These are phyloP conservation scores for Oryza nivara DNA, from an alignment of 176 grass and related monocot genomes.

Conservation along the genomic window DNA sequence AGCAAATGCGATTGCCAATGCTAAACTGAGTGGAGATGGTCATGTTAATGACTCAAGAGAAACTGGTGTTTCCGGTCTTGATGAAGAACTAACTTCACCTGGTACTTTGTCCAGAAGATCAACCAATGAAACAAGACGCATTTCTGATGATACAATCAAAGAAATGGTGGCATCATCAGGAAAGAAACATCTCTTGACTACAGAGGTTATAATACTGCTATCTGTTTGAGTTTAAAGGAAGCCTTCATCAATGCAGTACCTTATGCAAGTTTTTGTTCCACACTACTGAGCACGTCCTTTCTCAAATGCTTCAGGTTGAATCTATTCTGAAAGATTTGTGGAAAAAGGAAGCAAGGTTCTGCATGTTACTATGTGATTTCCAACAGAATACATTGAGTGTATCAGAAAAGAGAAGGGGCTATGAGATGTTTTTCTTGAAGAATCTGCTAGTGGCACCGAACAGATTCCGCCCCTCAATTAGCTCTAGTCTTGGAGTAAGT, in stretches of 20 bases:
- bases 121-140: constrained; percentile 30
- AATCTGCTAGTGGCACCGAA: constrained; percentile 81
- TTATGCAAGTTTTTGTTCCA: constrained; percentile 11
- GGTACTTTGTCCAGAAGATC: constrained; percentile 29
- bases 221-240: constrained; percentile 26
- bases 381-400: constrained; percentile 65
- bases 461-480: constrained; percentile 76
- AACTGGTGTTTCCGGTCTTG: constrained; percentile 56
- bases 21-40: constrained; percentile 51
- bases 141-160: constrained; percentile 60
- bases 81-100: constrained; percentile 45
- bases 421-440: constrained; percentile 90
- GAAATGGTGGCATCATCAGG: constrained; percentile 62
- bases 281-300: constrained; percentile 28
- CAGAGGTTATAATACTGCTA: constrained; percentile 56
- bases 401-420: constrained; percentile 58
- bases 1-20: constrained; percentile 52
- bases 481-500: constrained; percentile 66
- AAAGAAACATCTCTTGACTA: constrained; percentile 68
- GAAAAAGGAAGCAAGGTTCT: constrained; percentile 75
- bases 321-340: constrained; percentile 75
- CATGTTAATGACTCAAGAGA: constrained; percentile 34
- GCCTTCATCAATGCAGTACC: constrained; percentile 17
- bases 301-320: constrained; percentile 64
- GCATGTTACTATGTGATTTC: constrained; percentile 74